Percentiles rank a stretch among this genome's conserved stretches.
Evolutionary conservation across 768 basidiomycete species (phyloP).

Genomic region (Auricularia auricula-judae): DNA sequence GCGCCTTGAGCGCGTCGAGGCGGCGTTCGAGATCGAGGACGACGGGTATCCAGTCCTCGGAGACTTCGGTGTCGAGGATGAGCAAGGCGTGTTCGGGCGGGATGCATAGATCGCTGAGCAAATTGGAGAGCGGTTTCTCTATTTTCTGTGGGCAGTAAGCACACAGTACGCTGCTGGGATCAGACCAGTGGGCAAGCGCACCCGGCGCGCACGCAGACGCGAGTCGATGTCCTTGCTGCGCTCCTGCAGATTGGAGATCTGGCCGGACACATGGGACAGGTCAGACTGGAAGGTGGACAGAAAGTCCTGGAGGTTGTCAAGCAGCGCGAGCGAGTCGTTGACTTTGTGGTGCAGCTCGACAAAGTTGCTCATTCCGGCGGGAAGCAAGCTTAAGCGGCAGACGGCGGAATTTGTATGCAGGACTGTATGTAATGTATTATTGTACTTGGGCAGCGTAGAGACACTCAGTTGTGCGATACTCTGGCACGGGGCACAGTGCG

Average conservation of each 20-base stretch:
- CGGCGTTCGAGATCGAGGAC: constrained; percentile 74
- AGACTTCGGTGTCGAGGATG: constrained; percentile 76
- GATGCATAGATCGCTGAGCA: constrained; percentile 71
- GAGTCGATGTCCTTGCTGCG: constrained; percentile 86
- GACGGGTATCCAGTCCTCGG: constrained; percentile 78
- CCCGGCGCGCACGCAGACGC: constrained; percentile 73
- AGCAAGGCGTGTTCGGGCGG: constrained; percentile 66
- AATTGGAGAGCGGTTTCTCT: constrained; percentile 72
- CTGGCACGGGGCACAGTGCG: neutral
- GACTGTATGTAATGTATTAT: too few relatives aligned
- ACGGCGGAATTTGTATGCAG: neutral
- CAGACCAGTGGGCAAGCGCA: constrained; percentile 24
- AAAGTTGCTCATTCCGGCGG: constrained; percentile 31
- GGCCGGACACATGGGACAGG: constrained; percentile 86
- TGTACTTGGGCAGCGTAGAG: too few relatives aligned
- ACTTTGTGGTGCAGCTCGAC: constrained; percentile 88
- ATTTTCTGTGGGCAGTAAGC: constrained; percentile 50
- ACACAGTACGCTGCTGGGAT: neutral
- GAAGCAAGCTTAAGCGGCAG: neutral
- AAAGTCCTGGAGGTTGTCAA: constrained; percentile 84
- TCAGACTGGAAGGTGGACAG: constrained; percentile 93
- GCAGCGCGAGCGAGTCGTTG: constrained; percentile 33
- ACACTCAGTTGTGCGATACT: too few relatives aligned
- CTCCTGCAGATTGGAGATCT: constrained; percentile 88
- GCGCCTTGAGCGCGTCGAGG: constrained; percentile 54